A percentile compares a stretch with the other conserved stretches of the same genome.
Conservation (phyloP, 2,329 filamentous ascomycete genomes). For the Alternaria sp. region DNA sequence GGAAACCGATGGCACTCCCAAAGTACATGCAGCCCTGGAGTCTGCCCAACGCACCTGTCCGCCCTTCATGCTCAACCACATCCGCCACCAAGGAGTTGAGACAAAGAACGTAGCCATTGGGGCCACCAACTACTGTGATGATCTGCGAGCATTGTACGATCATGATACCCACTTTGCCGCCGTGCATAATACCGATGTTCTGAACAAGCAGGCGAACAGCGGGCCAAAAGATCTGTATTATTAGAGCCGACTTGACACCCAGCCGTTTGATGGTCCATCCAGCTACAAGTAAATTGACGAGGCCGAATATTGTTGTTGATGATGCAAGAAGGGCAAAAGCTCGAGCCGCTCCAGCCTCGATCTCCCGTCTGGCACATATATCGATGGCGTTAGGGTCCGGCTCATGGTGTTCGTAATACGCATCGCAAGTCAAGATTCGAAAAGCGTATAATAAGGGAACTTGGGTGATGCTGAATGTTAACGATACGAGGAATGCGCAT, state of each 20-base stretch:
- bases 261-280: constrained; percentile 73
- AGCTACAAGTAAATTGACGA: constrained; percentile 72
- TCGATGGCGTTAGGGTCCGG: constrained; percentile 55
- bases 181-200: constrained; percentile 70
- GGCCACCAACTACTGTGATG: constrained; percentile 74
- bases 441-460: constrained; percentile 70
- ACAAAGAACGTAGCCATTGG: constrained; percentile 73
- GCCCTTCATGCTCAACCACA: constrained; percentile 65
- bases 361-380: constrained; percentile 68
- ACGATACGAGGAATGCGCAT: constrained; percentile 67
- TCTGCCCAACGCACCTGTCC: constrained; percentile 72
- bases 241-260: constrained; percentile 69
- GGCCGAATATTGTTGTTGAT: constrained; percentile 73
- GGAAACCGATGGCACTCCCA: constrained; percentile 70
- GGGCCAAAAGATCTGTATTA: constrained; percentile 71
- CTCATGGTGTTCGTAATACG: constrained; percentile 70
- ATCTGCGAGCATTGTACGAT: constrained; percentile 74
- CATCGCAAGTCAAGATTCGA: constrained; percentile 75
- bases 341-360: constrained; percentile 70
- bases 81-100: constrained; percentile 75
- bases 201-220: constrained; percentile 71
- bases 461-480: constrained; percentile 61
- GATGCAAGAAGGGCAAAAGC: constrained; percentile 72
- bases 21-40: constrained; percentile 74
- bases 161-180: constrained; percentile 69